A percentile compares a stretch with the other conserved stretches of the same genome.
Evolutionary conservation across 2,329 filamentous ascomycete genomes (phyloP).

Genomic region (Alternaria sp.): DNA sequence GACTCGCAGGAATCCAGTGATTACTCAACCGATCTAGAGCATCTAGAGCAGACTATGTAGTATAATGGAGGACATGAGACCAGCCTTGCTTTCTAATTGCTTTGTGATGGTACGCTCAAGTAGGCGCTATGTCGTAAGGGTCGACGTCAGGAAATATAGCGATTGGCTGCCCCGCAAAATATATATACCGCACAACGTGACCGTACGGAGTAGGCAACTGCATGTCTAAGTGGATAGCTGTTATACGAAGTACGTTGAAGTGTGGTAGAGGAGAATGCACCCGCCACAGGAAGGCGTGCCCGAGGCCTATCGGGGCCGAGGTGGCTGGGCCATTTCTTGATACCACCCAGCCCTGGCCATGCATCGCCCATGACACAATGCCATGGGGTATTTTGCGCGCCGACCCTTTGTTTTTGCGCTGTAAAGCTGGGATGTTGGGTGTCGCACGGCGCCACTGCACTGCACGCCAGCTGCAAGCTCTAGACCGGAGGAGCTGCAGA

Average conservation of each 20-base stretch:
- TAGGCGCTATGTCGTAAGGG: conserved; percentile 2
- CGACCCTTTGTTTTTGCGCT: conserved; percentile 1
- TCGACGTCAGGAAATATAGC: not conserved
- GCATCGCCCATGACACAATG: not conserved
- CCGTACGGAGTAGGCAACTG: not conserved
- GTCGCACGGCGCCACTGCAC: conserved; percentile 6
- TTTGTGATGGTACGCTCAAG: not conserved
- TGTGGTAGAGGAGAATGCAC: not conserved
- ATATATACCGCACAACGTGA: not conserved
- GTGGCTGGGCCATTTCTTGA: not conserved
- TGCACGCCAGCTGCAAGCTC: conserved; percentile 9
- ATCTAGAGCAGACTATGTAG: not conserved
- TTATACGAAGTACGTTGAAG: not conserved
- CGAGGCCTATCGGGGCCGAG: not conserved
- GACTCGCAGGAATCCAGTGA: too few species aligned
- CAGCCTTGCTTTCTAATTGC: not conserved
- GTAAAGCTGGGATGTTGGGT: not conserved
- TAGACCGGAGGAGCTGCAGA: conserved; percentile 18
- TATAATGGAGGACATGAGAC: not conserved
- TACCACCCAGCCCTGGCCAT: not conserved
- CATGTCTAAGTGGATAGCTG: not conserved
- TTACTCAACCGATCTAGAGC: not conserved
- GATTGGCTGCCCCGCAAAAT: conserved; percentile 1
- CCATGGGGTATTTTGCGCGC: not conserved
- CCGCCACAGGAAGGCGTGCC: not conserved